Evolutionary conservation across 164 flowering plant species (phyloP), one percentile per base, ranked within the genome.

Genomic region (Tinospora cordifolia): DNA sequence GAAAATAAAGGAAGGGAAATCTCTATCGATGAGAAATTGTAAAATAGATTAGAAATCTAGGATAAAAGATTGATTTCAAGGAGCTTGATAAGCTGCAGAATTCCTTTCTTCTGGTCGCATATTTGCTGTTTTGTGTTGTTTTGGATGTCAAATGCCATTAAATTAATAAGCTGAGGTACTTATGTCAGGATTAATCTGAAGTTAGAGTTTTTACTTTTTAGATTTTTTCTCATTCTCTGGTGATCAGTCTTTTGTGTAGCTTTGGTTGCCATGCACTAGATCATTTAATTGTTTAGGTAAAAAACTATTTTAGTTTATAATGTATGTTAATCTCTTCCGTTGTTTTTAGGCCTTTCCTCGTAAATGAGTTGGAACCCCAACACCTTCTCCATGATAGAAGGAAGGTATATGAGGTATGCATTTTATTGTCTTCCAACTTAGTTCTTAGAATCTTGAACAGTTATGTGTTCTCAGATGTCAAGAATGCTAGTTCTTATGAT

Each of bases 311-410:
- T 26, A 12, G 24, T 40, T 47, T 8, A 19, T 65, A 41, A 65
- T 27, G n/a, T 57, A 4, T 62, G 3, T 51, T 40, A 8, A 25
- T 54, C 14, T 63, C 63, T 41, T 67, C 15, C 62, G 19, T 26
- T 39, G 27, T 62, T 74, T 24, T 70, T 81, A 95, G 99, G 87
- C 99, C 99, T 46, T 95, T 86, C 78, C 80, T 95, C 15, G 93
- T 92, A 11, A 95, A 95, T 85, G 97, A 95, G 69, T 72, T 95
- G 74, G 91, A 81, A 73, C 90, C 77, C 62, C 99, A 95, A 70
- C 85, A 87, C 79, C 99, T 95, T 69, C 97, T 95, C 70, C 99
- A 90, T 82, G 99, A 95, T 67, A 82, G 99, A 75, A 85, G 98
- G 81, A 92, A 95, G 84, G 99, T 95, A 12, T 95, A 95, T 69